Base-by-base conservation (phyloP, 371 early-diverging fungal species). In the Fennellomyces sp. region DNA sequence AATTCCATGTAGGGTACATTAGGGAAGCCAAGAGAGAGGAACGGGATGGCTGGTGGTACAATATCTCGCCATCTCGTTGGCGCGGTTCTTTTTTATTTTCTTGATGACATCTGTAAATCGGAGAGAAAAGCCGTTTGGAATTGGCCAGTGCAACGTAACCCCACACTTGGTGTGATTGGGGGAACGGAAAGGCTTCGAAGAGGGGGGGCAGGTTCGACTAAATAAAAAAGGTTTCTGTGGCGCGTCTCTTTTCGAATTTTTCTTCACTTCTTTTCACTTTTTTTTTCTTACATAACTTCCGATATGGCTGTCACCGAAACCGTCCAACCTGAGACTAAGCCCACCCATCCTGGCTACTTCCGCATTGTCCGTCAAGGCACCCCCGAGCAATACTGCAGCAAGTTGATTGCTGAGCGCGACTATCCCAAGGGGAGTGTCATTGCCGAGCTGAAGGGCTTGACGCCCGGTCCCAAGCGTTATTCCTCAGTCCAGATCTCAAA, bases 401-500 rank as follows among this genome's bases (percentile, higher is more conserved):
- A 81, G 60, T 74, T 89, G 35, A 81, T 86, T 2, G 78, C 84
- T 10, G 68, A 61, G 42, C 68, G 65, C 3, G 63, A 80, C 26
- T 85, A 72, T 63, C 58, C 67, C 36, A 79, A 83, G 61, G 89
- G 85, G 12, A 78, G 81, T 36, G 64, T 74, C 38, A 66, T 91
- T 56, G 84, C 79, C 27, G 52, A 75, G 30, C 69, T 88, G 30
- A 76, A 81, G 39, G 86, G 85, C 26, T 59, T 71, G 35, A 83
- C 81, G 2, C 73, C 76, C n/a, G 81, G 81, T 25, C 73, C 73
- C 23, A 88, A 88, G 68, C 72, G 70, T 29, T 88, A 86, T 63
- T 84, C 88, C 26, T 78, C 84, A 31, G 88, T 91, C 6, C 91
- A 91, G 65, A 63, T 85, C 17, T 84, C 82, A 19, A 61, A 76